Conservation (phyloP, 768 basidiomycete genomes). For the Podaxis sp. region DNA sequence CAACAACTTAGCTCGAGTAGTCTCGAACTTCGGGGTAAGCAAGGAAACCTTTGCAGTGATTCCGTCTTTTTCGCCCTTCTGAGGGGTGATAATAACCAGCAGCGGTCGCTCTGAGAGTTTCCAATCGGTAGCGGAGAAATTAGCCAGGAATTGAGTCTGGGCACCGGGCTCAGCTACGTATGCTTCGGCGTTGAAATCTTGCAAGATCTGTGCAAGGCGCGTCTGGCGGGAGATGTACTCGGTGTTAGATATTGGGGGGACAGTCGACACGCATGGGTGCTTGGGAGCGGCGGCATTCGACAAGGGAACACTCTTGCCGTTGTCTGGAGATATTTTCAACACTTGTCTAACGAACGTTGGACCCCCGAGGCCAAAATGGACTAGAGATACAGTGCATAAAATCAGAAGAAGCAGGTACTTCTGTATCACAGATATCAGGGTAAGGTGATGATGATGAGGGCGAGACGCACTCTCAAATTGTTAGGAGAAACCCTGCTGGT, state of each 20-base stretch:
- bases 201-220: constrained; percentile 47
- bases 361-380: neutral
- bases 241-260: constrained; percentile 42
- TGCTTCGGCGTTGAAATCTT: constrained; percentile 52
- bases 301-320: neutral
- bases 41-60: constrained; percentile 49
- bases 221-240: constrained; percentile 56
- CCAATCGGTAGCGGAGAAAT: constrained; percentile 65
- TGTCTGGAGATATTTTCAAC: neutral
- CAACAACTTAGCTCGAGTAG: constrained; percentile 62
- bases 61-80: constrained; percentile 3
- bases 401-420: neutral
- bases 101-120: constrained; percentile 76
- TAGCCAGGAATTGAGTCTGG: constrained; percentile 69
- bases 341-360: neutral
- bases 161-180: constrained; percentile 83
- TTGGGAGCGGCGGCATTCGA: constrained; percentile 33
- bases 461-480: neutral
- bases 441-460: neutral
- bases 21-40: constrained; percentile 78
- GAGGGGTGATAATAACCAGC: constrained; percentile 60
- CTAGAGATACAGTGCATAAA: neutral
- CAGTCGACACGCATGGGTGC: constrained; percentile 13
- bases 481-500: neutral
- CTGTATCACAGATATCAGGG: neutral